A percentile compares a stretch with the other conserved stretches of the same genome.
Conservation (phyloP, 208 protist genomes). For the Trichomonas vaginalis region DNA sequence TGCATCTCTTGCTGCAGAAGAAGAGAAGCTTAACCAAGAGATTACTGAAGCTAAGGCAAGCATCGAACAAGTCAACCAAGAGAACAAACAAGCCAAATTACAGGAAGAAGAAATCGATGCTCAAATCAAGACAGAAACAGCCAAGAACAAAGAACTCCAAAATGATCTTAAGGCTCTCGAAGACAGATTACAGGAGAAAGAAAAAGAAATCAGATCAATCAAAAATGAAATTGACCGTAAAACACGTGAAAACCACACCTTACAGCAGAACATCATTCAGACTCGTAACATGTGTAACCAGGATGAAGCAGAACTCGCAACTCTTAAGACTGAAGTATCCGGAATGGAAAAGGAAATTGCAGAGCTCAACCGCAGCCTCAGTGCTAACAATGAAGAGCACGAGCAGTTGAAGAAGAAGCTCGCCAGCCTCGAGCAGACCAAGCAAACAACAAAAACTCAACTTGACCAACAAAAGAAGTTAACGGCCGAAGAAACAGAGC, state of each 20-base stretch:
- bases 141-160: conserved; percentile 5
- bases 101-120: conserved; percentile 15
- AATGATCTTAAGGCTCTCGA: neutral
- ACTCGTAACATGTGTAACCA: neutral
- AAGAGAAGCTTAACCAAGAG: neutral
- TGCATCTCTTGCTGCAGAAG: neutral
- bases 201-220: neutral
- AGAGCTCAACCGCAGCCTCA: neutral
- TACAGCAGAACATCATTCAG: conserved; percentile 12
- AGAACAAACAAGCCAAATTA: neutral
- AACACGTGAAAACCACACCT: neutral
- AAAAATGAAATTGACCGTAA: conserved; percentile 9
- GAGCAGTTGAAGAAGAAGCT: neutral
- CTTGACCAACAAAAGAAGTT: neutral
- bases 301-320: neutral
- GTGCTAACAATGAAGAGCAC: neutral
- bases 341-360: conserved; percentile 14
- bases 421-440: neutral
- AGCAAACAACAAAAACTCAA: neutral
- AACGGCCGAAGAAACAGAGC: neutral
- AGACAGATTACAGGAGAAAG: neutral
- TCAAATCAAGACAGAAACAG: neutral
- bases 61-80: neutral
- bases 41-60: neutral
- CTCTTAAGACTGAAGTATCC: neutral